phyloP scores from a whole-genome alignment of 768 basidiomycete genomes.

The Panellus pusillus region DNA sequence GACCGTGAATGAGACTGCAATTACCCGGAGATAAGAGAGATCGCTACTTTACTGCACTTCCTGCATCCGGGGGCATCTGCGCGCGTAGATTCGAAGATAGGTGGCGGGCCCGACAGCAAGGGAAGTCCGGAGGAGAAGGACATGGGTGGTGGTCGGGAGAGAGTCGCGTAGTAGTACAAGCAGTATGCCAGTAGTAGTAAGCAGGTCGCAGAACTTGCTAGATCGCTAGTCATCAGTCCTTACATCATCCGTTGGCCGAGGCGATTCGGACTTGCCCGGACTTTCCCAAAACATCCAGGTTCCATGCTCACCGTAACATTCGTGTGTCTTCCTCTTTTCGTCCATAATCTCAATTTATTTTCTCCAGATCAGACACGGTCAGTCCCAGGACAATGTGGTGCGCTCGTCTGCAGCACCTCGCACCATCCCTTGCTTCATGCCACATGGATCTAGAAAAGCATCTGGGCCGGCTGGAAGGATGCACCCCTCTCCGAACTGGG shows the following conservation, averaged over 20 bases:
- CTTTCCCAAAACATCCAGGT: too few species aligned
- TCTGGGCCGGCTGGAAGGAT: constrained; percentile 82
- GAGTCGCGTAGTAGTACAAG: too few species aligned
- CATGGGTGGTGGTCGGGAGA: too few species aligned
- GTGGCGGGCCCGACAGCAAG: constrained; percentile 17
- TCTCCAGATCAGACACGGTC: constrained; percentile 62
- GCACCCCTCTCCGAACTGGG: constrained; percentile 73
- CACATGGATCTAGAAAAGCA: constrained; percentile 26
- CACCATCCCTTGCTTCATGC: background rate
- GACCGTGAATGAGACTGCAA: background rate
- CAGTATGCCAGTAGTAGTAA: too few species aligned
- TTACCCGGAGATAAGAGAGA: background rate
- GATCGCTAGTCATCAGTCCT: background rate
- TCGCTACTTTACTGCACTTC: constrained; percentile 19
- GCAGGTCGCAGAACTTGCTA: too few species aligned
- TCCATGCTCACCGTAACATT: constrained; percentile 29
- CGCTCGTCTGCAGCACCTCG: background rate
- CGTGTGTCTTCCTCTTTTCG: constrained; percentile 10
- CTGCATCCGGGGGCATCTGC: constrained; percentile 10
- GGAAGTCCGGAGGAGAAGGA: constrained; percentile 10
- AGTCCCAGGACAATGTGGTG: constrained; percentile 71
- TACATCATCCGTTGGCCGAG: too few species aligned
- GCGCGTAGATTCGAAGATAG: constrained; percentile 11
- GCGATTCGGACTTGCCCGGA: too few species aligned
- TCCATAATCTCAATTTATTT: background rate